Evolutionary conservation across 352 stramenopile species (phyloP).

Genomic region (Plasmopara viticola): DNA sequence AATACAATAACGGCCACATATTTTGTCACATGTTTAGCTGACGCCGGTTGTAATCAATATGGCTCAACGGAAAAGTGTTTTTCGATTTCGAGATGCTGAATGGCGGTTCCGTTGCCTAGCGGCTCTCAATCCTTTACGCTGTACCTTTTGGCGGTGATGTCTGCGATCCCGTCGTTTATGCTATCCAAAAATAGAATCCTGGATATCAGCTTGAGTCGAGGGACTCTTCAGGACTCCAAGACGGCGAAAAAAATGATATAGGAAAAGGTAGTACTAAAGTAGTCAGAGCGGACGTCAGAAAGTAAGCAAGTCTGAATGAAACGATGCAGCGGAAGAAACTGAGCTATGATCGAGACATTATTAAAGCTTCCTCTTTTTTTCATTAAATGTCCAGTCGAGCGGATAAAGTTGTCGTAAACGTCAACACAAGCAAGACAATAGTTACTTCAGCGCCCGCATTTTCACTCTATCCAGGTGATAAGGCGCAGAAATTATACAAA

Average conservation of each 20-base stretch:
- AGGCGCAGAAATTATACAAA: background rate
- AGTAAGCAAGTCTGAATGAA: background rate
- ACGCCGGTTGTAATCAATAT: background rate
- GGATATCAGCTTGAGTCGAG: background rate
- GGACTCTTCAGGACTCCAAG: background rate
- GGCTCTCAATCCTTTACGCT: background rate
- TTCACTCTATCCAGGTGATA: background rate
- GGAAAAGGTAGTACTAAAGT: background rate
- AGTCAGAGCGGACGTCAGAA: background rate
- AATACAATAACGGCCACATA: background rate
- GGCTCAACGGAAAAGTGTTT: background rate
- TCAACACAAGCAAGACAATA: background rate
- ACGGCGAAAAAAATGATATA: background rate
- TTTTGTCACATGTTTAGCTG: background rate
- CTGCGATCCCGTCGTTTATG: conserved; percentile 4
- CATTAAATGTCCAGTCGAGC: background rate
- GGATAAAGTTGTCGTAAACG: background rate
- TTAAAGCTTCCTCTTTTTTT: background rate
- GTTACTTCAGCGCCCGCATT: background rate
- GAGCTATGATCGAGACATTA: background rate
- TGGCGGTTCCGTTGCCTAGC: background rate
- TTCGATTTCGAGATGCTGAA: background rate
- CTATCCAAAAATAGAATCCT: conserved; percentile 3
- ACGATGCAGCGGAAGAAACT: background rate
- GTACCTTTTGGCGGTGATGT: conserved; percentile 1